phyloP scores from a whole-genome alignment of 78 protist species.

The Salpingoeca rosetta region DNA sequence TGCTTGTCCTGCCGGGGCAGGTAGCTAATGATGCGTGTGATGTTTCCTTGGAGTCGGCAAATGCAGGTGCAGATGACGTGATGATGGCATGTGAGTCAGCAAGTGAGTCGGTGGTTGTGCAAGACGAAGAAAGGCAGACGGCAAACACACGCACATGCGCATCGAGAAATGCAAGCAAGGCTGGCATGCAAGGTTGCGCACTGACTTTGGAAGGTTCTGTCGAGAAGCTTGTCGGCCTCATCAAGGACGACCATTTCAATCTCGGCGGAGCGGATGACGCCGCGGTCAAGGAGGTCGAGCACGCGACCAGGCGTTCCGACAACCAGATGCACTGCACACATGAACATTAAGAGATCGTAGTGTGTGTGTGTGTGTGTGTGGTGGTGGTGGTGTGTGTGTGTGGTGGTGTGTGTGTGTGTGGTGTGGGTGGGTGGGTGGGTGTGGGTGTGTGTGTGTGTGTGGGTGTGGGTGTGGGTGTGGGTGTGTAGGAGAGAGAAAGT shows the following conservation, averaged over 20 bases:
- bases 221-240: conserved; percentile 46
- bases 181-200: no score
- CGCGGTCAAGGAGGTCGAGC: conserved; percentile 65
- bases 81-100: no score
- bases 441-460: not conserved
- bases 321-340: conserved; percentile 83
- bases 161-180: no score
- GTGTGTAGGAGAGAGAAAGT: not conserved
- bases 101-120: no score
- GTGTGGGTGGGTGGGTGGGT: not conserved
- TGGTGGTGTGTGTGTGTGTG: no score
- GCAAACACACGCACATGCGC: no score
- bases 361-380: not conserved
- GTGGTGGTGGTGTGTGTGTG: not conserved
- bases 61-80: no score
- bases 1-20: conserved; percentile 80
- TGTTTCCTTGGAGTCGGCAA: no score
- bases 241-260: conserved; percentile 79
- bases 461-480: not conserved
- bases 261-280: conserved; percentile 46
- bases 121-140: no score
- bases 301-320: conserved; percentile 95
- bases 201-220: no score
- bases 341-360: no score
- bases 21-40: conserved; percentile 55